Evolutionary conservation across 2,329 filamentous ascomycete species (phyloP).

Genomic region (Fusarium sterilihyphosum): DNA sequence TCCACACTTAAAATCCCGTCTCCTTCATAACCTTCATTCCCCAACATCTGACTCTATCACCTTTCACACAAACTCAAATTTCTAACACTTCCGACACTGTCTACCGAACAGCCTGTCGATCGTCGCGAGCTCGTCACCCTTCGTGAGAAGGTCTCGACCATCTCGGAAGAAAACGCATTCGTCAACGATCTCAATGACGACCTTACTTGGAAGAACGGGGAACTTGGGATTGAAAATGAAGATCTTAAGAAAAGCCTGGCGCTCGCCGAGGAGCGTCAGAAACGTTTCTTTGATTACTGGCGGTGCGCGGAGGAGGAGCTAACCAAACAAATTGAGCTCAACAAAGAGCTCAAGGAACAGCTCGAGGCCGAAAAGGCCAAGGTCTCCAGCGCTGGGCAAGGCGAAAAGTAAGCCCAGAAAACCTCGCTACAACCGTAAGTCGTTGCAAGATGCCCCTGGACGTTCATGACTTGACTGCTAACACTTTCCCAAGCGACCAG

Average conservation of each 20-base stretch:
- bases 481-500: not conserved
- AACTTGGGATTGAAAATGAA: not conserved
- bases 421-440: not conserved
- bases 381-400: not conserved
- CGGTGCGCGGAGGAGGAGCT: fast-evolving
- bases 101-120: fast-evolving
- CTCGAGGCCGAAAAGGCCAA: not conserved
- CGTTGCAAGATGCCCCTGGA: fast-evolving
- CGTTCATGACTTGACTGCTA: not conserved
- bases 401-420: too few species aligned
- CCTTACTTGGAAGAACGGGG: too few species aligned
- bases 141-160: not conserved
- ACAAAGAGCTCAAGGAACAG: not conserved
- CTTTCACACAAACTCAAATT: not conserved
- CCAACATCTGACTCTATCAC: too few species aligned
- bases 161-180: not conserved
- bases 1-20: not conserved
- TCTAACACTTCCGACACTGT: not conserved
- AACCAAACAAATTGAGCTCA: fast-evolving
- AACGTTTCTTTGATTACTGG: not conserved
- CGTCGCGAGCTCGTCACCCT: not conserved
- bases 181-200: not conserved
- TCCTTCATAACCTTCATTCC: not conserved
- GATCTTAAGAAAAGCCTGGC: not conserved
- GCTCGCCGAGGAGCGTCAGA: not conserved